Evolutionary conservation across 2,329 filamentous ascomycete genomes (phyloP).

Genomic region (Arachnomyces sp.): DNA sequence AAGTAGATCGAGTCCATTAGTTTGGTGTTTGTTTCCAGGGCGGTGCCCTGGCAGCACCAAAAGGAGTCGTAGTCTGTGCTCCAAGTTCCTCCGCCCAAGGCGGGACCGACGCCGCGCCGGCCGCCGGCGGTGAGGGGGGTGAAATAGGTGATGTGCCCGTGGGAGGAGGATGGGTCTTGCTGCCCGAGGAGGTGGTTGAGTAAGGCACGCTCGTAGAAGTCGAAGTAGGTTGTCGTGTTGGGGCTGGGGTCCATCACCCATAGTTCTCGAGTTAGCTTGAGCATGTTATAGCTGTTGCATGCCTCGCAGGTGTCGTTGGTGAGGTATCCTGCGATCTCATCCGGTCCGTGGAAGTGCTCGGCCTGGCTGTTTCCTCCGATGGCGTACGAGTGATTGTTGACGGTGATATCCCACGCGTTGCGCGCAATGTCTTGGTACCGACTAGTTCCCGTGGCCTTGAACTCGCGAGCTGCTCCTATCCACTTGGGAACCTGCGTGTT

Average conservation of each 20-base stretch:
- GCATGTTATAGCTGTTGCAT: constrained; percentile 53
- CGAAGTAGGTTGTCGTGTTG: constrained; percentile 39
- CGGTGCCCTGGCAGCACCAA: constrained; percentile 50
- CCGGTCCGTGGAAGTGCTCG: constrained; percentile 44
- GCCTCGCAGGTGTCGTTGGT: constrained; percentile 43
- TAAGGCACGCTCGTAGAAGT: constrained; percentile 47
- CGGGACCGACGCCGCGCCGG: constrained; percentile 43
- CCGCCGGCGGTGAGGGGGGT: constrained; percentile 44
- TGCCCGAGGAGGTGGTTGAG: constrained; percentile 47
- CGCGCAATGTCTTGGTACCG: constrained; percentile 43
- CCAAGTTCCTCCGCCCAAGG: constrained; percentile 49
- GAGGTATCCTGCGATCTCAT: constrained; percentile 41
- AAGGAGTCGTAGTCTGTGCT: constrained; percentile 47
- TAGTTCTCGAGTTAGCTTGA: constrained; percentile 48
- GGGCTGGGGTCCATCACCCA: constrained; percentile 37
- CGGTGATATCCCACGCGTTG: constrained; percentile 45
- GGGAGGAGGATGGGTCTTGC: constrained; percentile 37
- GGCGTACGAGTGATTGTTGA: constrained; percentile 43
- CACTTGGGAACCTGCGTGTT: constrained; percentile 50
- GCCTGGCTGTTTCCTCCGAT: constrained; percentile 49
- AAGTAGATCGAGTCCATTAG: constrained; percentile 49
- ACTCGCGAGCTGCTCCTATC: constrained; percentile 45
- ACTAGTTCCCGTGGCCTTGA: constrained; percentile 40
- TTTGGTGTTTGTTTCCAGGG: constrained; percentile 48
- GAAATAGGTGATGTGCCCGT: constrained; percentile 50